A percentile compares a stretch with the other conserved stretches of the same genome.
phyloP scores from a whole-genome alignment of 2,329 filamentous ascomycete genomes.

The Arthrobotrys megalospora region DNA sequence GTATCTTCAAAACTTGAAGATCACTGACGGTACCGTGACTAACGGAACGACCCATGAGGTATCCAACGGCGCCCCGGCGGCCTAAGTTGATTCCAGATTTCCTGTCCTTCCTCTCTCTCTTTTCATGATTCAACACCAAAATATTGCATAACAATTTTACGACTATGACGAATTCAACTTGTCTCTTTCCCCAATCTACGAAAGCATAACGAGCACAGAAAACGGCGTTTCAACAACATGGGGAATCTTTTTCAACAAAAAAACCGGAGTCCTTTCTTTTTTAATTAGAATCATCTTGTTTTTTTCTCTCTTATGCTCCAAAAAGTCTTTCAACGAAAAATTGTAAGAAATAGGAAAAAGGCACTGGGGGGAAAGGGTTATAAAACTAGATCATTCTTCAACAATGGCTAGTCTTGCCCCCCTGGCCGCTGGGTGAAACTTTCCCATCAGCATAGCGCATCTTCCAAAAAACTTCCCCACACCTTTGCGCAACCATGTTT shows the following conservation, averaged over 20 bases:
- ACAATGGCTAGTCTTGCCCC: slow-evolving; percentile 25
- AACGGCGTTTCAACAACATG: slow-evolving; percentile 60
- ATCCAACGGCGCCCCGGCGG: slow-evolving; percentile 32
- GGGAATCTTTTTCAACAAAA: slow-evolving; percentile 52
- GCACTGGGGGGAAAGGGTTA: neutral
- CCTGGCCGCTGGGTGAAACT: neutral
- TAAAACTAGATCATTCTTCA: slow-evolving; percentile 38
- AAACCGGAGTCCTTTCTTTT: slow-evolving; percentile 30
- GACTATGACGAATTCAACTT: slow-evolving; percentile 51
- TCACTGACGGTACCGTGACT: slow-evolving; percentile 18
- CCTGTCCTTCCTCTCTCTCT: neutral
- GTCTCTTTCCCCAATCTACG: slow-evolving; percentile 14
- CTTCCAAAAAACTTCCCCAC: neutral
- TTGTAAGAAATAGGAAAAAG: slow-evolving; percentile 1
- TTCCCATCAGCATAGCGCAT: slow-evolving; percentile 6
- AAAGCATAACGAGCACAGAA: slow-evolving; percentile 25
- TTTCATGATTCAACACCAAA: slow-evolving; percentile 49
- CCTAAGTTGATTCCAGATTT: slow-evolving; percentile 7
- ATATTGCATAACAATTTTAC: slow-evolving; percentile 26
- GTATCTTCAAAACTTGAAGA: slow-evolving; percentile 58
- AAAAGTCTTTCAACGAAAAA: slow-evolving; percentile 19
- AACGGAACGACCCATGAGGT: slow-evolving; percentile 33
- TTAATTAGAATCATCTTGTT: slow-evolving; percentile 21
- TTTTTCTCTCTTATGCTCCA: neutral
- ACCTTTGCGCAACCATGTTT: slow-evolving; percentile 7